Evolutionary conservation across 2,329 filamentous ascomycete genomes (phyloP).

Genomic region (Hawksworthiomyces lignivorus): DNA sequence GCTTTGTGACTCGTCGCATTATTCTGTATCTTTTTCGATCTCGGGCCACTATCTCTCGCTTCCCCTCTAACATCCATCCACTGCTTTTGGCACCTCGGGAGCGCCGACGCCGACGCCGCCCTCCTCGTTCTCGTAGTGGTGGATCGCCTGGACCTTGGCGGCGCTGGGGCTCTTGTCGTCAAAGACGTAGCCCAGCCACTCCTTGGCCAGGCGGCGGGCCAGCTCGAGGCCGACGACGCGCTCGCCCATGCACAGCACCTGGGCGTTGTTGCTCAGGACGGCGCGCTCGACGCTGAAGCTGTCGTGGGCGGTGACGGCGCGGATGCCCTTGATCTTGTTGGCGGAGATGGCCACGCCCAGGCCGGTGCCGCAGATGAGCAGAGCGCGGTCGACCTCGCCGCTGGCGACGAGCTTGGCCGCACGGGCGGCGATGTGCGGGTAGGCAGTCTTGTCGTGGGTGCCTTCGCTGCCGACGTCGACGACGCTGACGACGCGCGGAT

Average conservation of each 20-base stretch:
- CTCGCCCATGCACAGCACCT: conserved; percentile 82
- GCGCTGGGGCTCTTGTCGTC: conserved; percentile 56
- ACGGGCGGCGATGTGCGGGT: conserved; percentile 57
- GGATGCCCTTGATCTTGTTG: conserved; percentile 77
- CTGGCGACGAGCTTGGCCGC: conserved; percentile 15
- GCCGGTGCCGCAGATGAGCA: conserved; percentile 80
- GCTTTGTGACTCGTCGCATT: too few relatives aligned
- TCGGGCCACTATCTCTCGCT: too few relatives aligned
- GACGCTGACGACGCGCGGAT: conserved; percentile 59
- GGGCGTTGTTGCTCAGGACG: conserved; percentile 76
- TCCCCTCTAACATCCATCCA: conserved; percentile 4
- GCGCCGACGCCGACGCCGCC: conserved; percentile 16
- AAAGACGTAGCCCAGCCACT: conserved; percentile 81
- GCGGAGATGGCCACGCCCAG: conserved; percentile 82
- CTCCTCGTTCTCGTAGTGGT: conserved; percentile 23
- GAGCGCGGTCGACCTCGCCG: conserved; percentile 43
- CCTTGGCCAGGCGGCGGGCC: conserved; percentile 65
- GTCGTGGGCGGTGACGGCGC: conserved; percentile 86
- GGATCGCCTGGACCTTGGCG: conserved; percentile 36
- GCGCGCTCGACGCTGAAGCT: conserved; percentile 76
- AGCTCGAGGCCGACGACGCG: conserved; percentile 75
- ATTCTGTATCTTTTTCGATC: too few relatives aligned
- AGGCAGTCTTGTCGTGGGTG: conserved; percentile 66
- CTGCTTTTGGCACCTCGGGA: conserved; percentile 14
- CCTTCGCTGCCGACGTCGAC: conserved; percentile 66